Evolutionary conservation across 352 stramenopile species (phyloP).

Genomic region (Globisporangium cystogenes): DNA sequence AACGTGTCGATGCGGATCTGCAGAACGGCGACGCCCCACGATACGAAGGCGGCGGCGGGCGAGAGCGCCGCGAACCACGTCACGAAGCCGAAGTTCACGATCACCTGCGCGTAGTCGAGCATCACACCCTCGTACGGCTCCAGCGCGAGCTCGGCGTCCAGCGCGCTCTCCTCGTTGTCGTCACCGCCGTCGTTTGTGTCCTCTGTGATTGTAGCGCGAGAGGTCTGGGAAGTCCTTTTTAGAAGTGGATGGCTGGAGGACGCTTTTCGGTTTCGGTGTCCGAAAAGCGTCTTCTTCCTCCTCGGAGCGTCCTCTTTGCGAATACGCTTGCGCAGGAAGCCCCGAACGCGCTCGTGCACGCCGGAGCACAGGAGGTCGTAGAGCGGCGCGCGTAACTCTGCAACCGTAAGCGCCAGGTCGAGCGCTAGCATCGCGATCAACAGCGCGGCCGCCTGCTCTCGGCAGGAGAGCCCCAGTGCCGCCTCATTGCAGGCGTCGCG

Average conservation of each 20-base stretch:
- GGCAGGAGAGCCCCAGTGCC: slow-evolving; percentile 23
- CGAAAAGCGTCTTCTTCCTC: slow-evolving; percentile 1
- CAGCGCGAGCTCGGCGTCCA: slow-evolving; percentile 39
- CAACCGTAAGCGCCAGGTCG: slow-evolving; percentile 23
- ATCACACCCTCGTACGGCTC: slow-evolving; percentile 62
- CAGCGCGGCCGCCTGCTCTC: slow-evolving; percentile 38
- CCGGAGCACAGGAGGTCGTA: slow-evolving; percentile 16
- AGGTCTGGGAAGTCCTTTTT: background rate
- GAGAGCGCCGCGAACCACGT: slow-evolving; percentile 56
- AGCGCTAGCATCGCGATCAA: slow-evolving; percentile 39
- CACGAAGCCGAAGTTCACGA: slow-evolving; percentile 55
- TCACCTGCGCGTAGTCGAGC: slow-evolving; percentile 70
- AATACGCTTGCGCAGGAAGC: background rate
- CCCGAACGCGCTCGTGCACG: background rate
- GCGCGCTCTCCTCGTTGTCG: background rate
- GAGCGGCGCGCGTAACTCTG: slow-evolving; percentile 32
- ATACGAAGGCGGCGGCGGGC: slow-evolving; percentile 29
- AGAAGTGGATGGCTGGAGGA: background rate
- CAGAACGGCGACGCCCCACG: slow-evolving; percentile 44
- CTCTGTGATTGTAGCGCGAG: background rate
- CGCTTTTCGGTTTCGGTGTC: background rate
- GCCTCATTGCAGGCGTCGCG: slow-evolving; percentile 12
- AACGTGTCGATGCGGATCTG: slow-evolving; percentile 63
- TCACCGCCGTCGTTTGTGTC: background rate
- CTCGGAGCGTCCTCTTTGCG: background rate